Base-by-base conservation (phyloP, 176 grass and related monocot genomes). In the Zoysia japonica region DNA sequence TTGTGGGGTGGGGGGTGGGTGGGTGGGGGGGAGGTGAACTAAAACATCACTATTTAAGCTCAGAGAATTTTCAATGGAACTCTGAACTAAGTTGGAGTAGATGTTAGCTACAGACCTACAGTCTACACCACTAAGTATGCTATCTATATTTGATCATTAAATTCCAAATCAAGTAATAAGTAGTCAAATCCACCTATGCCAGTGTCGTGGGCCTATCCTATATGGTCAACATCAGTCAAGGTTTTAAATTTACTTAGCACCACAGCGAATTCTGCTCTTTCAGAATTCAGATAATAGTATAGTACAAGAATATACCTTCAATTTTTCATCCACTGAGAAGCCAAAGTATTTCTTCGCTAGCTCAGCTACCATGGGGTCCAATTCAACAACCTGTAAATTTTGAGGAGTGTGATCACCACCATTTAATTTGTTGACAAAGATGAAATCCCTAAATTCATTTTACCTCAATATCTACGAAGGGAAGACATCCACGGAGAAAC, bases 401-500 rank as follows among this genome's bases (percentile, higher is more conserved):
- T 72, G 45, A 72, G 57, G 57, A 84, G 49, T 12, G 48, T 90
- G 65, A 87, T 47, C 39, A 43, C 5, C 40, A 11, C 38, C 44
- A 63, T 76, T 71, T 57, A 77, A 72, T 65, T 35, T 55, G 0
- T 56, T 44, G 74, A 41, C 0, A 4, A 80, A 81, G 62, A 61
- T n/a, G 16, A 35, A 15, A 37, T 37, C 5, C 7, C 8, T 39
- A 17, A 76, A 3, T 67, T 60, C 9, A 35, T 41, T 80, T 67
- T 90, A 94, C 92, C 92, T 94, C 84, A 75, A 98, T 83, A 87
- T 98, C 75, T 55, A 98, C n/a, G 77, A 93, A 92, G 46, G 90
- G 87, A 62, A 98, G 84, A 82, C 90, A 92, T 86, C 71, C 88
- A 76, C 69, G 95, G 80, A 98, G 89, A 98, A 94, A 98, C 91